Base-by-base conservation (phyloP, 2,329 filamentous ascomycete species). In the Purpureocillium lavendulum region DNA sequence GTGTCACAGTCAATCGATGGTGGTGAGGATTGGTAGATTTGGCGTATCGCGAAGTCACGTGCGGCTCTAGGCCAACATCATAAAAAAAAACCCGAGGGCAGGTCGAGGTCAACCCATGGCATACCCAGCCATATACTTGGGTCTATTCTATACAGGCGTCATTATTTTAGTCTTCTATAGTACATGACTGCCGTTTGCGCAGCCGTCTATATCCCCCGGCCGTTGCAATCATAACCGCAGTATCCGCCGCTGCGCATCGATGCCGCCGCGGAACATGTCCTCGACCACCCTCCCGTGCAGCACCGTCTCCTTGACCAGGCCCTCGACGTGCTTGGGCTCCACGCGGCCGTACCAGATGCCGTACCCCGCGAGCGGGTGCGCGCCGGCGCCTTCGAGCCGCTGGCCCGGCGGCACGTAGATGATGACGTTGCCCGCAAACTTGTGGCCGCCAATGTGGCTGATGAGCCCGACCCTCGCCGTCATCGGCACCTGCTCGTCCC, bases 261-360 rank as follows among this genome's bases (percentile, higher is more conserved):
- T 78, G 0, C 79, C 84, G 0, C 86, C 86, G 44, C 86, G 65
- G 46, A 88, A 86, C 54, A 86, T 64, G 44, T 88, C 82, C 21
- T 66, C 67, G 24, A 92, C 76, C 0, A 92, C 72, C 24, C 69
- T 76, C 1, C 86, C 84, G 17, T 68, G 67, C 7, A 78, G 33
- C 1, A 92, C 62, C 5, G 86, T 90, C 66, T 87, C 80, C 15
- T 68, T 62, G 5, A 92, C 70, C 35, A 92, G 75, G 0, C 85
- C 86, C 54, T 88, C 82, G 0, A 89, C 84, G 56, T 90, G 75
- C 53, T 70, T 73, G 4, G 84, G 82, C 48, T 83, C 82, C 2
- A 92, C 81, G 31, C 86, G 66, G 0, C 86, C 86, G 57, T 92
- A 92, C 86, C 86, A 92, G 3, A 92, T 74, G 1, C 85, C 85